Conservation (phyloP, 495 filamentous ascomycete species). For the Daldinia grandis region DNA sequence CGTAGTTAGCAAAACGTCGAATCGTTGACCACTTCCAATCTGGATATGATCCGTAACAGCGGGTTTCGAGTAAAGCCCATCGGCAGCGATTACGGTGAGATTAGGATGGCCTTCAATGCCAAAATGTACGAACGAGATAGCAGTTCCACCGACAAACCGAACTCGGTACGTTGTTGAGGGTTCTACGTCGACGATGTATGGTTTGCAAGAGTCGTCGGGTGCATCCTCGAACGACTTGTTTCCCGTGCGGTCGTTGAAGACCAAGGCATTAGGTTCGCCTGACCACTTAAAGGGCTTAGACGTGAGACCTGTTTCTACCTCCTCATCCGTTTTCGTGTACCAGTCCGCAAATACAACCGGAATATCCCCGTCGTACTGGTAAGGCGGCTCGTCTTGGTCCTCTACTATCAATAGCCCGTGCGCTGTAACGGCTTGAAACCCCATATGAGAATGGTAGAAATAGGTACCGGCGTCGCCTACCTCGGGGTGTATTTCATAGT, state of each 20-base stretch:
- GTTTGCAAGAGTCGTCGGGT: constrained; percentile 51
- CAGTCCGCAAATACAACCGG: constrained; percentile 62
- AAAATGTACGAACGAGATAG: constrained; percentile 59
- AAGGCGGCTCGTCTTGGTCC: constrained; percentile 55
- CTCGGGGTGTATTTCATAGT: constrained; percentile 64
- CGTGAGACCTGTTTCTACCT: constrained; percentile 53
- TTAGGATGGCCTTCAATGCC: constrained; percentile 61
- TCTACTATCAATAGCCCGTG: constrained; percentile 64
- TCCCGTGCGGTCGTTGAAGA: constrained; percentile 56
- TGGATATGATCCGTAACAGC: constrained; percentile 59
- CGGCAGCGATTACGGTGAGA: constrained; percentile 62
- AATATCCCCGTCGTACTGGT: constrained; percentile 64
- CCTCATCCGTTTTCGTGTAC: constrained; percentile 55
- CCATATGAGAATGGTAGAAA: constrained; percentile 69
- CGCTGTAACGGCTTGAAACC: constrained; percentile 62
- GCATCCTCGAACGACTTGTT: constrained; percentile 47
- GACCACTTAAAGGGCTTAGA: constrained; percentile 52
- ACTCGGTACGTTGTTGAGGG: constrained; percentile 66
- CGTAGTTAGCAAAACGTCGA: constrained; percentile 60
- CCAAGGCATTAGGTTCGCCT: constrained; percentile 58
- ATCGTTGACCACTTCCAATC: constrained; percentile 64
- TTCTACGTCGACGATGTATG: constrained; percentile 62
- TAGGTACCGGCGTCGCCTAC: constrained; percentile 62
- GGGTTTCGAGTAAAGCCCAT: constrained; percentile 65
- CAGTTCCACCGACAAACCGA: constrained; percentile 62